Evolutionary conservation across 345 rosid species (phyloP).

Genomic region (Heritiera littoralis): DNA sequence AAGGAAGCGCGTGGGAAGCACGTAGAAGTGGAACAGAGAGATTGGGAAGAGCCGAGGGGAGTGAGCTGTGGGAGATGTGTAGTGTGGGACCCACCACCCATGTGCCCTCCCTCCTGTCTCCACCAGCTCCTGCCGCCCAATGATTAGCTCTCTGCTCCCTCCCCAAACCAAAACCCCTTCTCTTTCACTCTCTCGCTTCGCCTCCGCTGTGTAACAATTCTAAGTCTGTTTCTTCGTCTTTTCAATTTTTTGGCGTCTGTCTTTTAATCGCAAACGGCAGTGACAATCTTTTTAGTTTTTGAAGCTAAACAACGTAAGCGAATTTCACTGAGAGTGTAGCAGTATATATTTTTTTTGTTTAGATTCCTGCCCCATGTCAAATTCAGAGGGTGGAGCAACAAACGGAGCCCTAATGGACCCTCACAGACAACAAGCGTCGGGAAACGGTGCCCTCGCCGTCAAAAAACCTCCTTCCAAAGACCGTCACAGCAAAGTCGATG

Average conservation of each 20-base stretch:
- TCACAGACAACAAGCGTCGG: slow-evolving; percentile 44
- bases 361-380: slow-evolving; percentile 43
- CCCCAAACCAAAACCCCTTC: background rate
- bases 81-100: slow-evolving; percentile 82
- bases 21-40: background rate
- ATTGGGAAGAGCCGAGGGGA: slow-evolving; percentile 8
- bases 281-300: background rate
- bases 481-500: slow-evolving; percentile 97
- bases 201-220: slow-evolving; percentile 3
- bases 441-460: slow-evolving; percentile 52
- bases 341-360: no score
- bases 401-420: slow-evolving; percentile 59
- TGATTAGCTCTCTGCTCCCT: slow-evolving; percentile 60
- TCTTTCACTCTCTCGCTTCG: background rate
- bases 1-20: slow-evolving; percentile 19
- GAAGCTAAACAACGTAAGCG: no score
- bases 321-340: background rate
- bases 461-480: slow-evolving; percentile 96
- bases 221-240: slow-evolving; percentile 18
- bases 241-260: background rate
- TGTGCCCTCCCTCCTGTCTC: slow-evolving; percentile 98
- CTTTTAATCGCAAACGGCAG: background rate
- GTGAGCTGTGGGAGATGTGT: slow-evolving; percentile 61
- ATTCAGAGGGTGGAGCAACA: slow-evolving; percentile 42
- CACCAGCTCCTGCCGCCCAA: slow-evolving; percentile 99